Conservation (phyloP, 768 basidiomycete species). For the Rhodotorula toruloides region DNA sequence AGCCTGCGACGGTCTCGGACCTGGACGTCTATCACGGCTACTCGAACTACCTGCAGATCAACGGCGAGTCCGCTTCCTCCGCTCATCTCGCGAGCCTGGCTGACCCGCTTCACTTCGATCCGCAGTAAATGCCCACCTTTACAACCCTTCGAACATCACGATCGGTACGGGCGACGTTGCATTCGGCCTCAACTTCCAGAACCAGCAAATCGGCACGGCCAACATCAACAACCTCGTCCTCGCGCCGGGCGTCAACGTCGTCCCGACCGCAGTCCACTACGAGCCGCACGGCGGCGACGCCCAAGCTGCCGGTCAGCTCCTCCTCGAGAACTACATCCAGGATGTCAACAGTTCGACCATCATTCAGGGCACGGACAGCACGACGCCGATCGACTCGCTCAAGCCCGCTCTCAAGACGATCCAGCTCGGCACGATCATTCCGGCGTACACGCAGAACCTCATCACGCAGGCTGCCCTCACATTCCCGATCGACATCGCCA, state of each 20-base stretch:
- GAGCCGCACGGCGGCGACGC: slow-evolving; percentile 55
- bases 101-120: not conserved
- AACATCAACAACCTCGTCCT: slow-evolving; percentile 59
- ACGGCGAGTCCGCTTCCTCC: slow-evolving; percentile 29
- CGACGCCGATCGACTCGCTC: slow-evolving; percentile 61
- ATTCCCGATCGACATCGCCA: slow-evolving; percentile 61
- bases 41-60: slow-evolving; percentile 63
- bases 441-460: slow-evolving; percentile 60
- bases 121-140: slow-evolving; percentile 55
- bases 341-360: slow-evolving; percentile 52
- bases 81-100: not conserved
- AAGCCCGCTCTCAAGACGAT: slow-evolving; percentile 61
- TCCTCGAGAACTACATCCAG: slow-evolving; percentile 67
- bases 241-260: slow-evolving; percentile 56
- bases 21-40: slow-evolving; percentile 67
- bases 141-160: slow-evolving; percentile 55
- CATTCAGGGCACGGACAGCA: slow-evolving; percentile 56
- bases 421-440: slow-evolving; percentile 58
- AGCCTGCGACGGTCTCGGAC: slow-evolving; percentile 56
- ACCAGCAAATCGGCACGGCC: slow-evolving; percentile 57
- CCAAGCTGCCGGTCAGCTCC: slow-evolving; percentile 52
- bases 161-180: slow-evolving; percentile 62
- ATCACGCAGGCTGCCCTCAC: slow-evolving; percentile 55
- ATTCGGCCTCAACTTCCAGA: slow-evolving; percentile 59
- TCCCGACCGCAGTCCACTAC: slow-evolving; percentile 62